Percentiles rank a stretch among this genome's conserved stretches.
Conservation (phyloP, 2,329 filamentous ascomycete species). For the Colletotrichum limetticola region DNA sequence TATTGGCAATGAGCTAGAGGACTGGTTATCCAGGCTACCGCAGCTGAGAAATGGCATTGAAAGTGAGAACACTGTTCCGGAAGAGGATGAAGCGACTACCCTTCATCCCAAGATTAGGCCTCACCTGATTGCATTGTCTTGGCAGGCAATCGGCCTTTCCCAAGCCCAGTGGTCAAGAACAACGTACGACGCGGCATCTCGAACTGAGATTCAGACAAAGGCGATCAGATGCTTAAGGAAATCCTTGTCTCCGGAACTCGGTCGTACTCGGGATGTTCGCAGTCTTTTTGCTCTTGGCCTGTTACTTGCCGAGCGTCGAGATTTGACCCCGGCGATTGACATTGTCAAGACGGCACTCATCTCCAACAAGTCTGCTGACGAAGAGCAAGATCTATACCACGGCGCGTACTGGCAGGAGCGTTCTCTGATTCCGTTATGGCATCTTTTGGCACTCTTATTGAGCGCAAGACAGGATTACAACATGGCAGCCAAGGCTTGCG, state of each 20-base stretch:
- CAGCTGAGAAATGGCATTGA: slow-evolving; percentile 44
- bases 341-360: slow-evolving; percentile 82
- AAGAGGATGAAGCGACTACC: slow-evolving; percentile 45
- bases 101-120: slow-evolving; percentile 63
- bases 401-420: slow-evolving; percentile 71
- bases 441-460: slow-evolving; percentile 85
- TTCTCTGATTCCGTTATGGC: slow-evolving; percentile 84
- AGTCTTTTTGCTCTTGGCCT: slow-evolving; percentile 83
- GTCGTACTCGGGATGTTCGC: slow-evolving; percentile 75
- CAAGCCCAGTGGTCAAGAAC: slow-evolving; percentile 88
- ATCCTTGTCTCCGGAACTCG: slow-evolving; percentile 75
- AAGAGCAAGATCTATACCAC: slow-evolving; percentile 54
- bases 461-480: slow-evolving; percentile 88
- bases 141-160: slow-evolving; percentile 86
- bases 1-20: slow-evolving; percentile 77
- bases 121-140: slow-evolving; percentile 74
- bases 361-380: slow-evolving; percentile 61
- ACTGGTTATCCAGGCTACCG: slow-evolving; percentile 75
- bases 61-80: slow-evolving; percentile 42
- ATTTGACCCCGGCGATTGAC: slow-evolving; percentile 83
- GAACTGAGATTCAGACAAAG: slow-evolving; percentile 79
- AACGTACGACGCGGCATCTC: slow-evolving; percentile 78
- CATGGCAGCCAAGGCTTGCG: slow-evolving; percentile 84
- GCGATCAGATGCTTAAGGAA: slow-evolving; percentile 81
- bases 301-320: slow-evolving; percentile 88